Evolutionary conservation across 495 filamentous ascomycete species (phyloP), one percentile per base, ranked within the genome.

Genomic region (Penicillium parvum): DNA sequence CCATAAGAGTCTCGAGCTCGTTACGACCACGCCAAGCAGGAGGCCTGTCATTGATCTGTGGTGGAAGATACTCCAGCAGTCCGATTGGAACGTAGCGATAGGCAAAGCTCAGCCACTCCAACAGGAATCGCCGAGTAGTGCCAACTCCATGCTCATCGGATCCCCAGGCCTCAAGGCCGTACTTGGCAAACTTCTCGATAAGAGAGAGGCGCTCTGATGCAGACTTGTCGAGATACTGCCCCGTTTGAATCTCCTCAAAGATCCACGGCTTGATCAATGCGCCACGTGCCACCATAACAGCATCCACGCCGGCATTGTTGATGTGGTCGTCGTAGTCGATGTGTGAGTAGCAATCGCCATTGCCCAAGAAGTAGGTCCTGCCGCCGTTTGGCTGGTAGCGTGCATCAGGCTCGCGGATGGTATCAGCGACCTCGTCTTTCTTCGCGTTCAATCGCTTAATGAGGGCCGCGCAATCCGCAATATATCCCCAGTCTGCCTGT

Each of bases 251-350:
- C 63, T 98, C 92, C 59, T 97, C 92, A 58, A 96, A 98, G 37
- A 98, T 65, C 92, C 92, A 98, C 1, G 94, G 90, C 67, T 97
- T 98, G 64, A 96, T 85, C 45, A 97, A 70, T 5, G 91, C 90
- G 32, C 91, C 91, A 40, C 91, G 82, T 10, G 79, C 91, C 38
- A 96, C 76, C 91, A 97, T 97, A 48, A 94, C 85, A 7, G 76
- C 78, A 66, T 96, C 89, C 12, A 96, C 89, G 16, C 77, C 76
- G 18, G 86, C 78, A 38, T 87, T 76, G 20, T 81, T 73, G 33
- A 97, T 71, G 56, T 92, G 87, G 28, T 81, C 61, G 41, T 81
- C 79, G 60, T 97, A 97, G 58, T 96, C 88, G 15, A 83, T 63
- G 60, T 96, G 90, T 2, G 90, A 96, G 65, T 86, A 96, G 66